Conservation (phyloP, 768 basidiomycete genomes). For the Imleria badia region DNA sequence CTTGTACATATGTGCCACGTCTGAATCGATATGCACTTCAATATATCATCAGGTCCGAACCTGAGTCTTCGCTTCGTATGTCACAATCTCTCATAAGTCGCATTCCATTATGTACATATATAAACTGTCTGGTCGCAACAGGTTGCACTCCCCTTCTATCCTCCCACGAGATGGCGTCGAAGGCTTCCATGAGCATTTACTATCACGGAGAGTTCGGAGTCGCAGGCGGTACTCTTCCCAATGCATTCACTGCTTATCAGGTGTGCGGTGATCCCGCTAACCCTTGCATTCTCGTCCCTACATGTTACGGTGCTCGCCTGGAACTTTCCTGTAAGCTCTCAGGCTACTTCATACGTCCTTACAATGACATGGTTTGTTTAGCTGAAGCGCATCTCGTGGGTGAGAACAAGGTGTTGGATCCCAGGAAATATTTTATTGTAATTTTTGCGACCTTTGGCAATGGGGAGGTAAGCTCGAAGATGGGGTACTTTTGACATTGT, state of each 20-base stretch:
- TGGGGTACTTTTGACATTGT: background rate
- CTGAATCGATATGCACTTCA: too few species aligned
- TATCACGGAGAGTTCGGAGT: background rate
- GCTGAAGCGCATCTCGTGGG: background rate
- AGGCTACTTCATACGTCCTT: background rate
- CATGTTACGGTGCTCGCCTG: background rate
- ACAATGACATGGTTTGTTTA: background rate
- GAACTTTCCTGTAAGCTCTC: background rate
- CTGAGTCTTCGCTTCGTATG: too few species aligned
- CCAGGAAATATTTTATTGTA: background rate
- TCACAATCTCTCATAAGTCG: too few species aligned
- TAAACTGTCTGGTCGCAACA: too few species aligned
- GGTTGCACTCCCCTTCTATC: background rate
- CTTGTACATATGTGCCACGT: too few species aligned
- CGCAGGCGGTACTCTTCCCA: background rate
- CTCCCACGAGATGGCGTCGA: background rate
- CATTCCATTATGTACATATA: too few species aligned
- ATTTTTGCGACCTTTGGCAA: too few species aligned
- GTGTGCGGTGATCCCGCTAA: background rate
- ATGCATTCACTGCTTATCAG: background rate
- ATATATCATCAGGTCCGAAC: too few species aligned
- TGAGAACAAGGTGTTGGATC: background rate
- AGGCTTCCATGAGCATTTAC: background rate
- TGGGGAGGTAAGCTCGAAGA: background rate
- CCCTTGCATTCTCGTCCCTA: background rate